Base-by-base conservation (phyloP, 164 flowering plant species). In the Dillenia suffruticosa region DNA sequence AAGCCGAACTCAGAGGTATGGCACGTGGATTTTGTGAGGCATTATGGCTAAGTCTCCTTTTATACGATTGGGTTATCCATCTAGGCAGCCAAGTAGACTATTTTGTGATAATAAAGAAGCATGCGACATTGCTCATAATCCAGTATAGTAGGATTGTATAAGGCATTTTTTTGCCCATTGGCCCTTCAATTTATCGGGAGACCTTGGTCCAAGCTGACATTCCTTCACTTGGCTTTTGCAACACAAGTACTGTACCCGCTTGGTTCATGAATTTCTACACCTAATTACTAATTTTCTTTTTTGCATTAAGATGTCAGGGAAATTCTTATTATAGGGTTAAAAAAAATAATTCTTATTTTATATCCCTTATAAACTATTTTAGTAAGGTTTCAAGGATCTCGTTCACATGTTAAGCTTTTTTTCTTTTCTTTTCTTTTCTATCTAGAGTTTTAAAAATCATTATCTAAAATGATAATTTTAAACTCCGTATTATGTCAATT, bases 111-210 rank as follows among this genome's bases (percentile, higher is more conserved):
- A 57, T 49, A 70, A 65, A 59, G 52, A 54, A 2, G 56, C 70
- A 24, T 22, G 40, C 11, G 17, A 22, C 11, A 65, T 70, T 45
- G 61, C 66, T 19, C 54, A 66, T 17, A 70, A 70, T 57, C 63
- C n/a, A 12, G 59, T 70, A n/a, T 49, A 65, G 19, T 55, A 66
- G 57, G 63, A 70, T 51, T 12, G 59, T 1, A 62, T 63, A 2
- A 70, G 62, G n/a, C 66, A 62, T 54, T 55, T 70, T 8, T 19
- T 70, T 90, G 82, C 98, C 98, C n/a, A 90, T 93, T 57, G 97
- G 98, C 51, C 51, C 87, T 93, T 60, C 98, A 93, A 68, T 87
- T 93, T 55, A 90, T 90, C 17, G 98, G 98, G 53, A 84, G 67
- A 77, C 96, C 90, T 19, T 89, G 94, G 94, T 81, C 96, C 12